phyloP scores from a whole-genome alignment of 129 eudicot genomes.

The Mikania micrantha region DNA sequence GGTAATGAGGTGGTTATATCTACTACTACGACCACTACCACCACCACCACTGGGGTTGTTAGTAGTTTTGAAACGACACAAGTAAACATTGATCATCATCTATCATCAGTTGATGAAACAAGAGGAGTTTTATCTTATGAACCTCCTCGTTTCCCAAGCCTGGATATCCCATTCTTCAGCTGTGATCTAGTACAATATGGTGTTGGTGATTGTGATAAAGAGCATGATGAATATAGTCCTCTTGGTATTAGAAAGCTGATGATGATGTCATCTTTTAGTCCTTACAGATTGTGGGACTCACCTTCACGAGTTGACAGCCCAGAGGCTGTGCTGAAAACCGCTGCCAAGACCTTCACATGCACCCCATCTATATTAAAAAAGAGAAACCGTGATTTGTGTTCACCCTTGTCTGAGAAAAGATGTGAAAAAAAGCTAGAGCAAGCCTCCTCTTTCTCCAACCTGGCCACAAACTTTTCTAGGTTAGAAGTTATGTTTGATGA shows the following conservation, averaged over 20 bases:
- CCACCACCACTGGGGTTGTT: neutral
- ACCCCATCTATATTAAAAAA: conserved; percentile 89
- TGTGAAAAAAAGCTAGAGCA: conserved; percentile 62
- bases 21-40: neutral
- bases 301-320: conserved; percentile 67
- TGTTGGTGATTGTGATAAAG: conserved; percentile 47
- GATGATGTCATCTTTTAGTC: conserved; percentile 67
- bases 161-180: conserved; percentile 88
- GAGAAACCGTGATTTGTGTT: conserved; percentile 65
- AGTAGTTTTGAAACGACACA: neutral
- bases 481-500: conserved; percentile 68
- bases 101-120: conserved; percentile 24
- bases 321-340: conserved; percentile 76
- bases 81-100: conserved; percentile 15
- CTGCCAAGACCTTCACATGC: conserved; percentile 70
- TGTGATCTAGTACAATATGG: conserved; percentile 83
- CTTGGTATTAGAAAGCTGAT: conserved; percentile 79
- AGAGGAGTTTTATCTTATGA: conserved; percentile 67
- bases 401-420: conserved; percentile 86
- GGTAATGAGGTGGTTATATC: conserved; percentile 34
- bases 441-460: conserved; percentile 38
- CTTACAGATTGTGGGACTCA: conserved; percentile 82
- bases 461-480: conserved; percentile 56
- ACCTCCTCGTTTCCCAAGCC: conserved; percentile 93
- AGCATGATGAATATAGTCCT: conserved; percentile 74